These are phyloP conservation scores for Yarrowia porcina DNA, from an alignment of 805 yeast species.

Conservation along the genomic window DNA sequence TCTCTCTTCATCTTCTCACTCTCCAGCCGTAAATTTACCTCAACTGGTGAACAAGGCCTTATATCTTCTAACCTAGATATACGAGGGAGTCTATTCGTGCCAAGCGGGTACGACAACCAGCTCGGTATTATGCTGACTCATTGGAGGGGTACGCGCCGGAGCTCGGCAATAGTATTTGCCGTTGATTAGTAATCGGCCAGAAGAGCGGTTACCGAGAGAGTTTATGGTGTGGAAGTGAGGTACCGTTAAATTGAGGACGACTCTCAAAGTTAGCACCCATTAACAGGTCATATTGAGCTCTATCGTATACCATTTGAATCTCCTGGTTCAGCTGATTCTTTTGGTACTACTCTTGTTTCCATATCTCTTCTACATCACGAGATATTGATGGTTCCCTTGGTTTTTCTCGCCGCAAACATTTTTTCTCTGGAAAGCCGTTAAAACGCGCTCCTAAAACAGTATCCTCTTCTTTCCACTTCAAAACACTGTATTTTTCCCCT, in stretches of 20 bases:
- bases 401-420: no score
- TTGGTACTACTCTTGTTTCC: not conserved
- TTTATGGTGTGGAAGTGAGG: no score
- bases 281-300: not conserved
- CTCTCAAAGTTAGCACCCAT: no score
- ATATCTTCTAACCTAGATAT: constrained; percentile 11
- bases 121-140: not conserved
- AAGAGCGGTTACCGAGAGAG: no score
- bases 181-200: not conserved
- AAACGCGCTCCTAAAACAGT: no score
- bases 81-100: constrained; percentile 7
- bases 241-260: no score
- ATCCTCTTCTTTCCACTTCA: no score
- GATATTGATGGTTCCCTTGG: no score
- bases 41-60: not conserved
- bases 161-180: not conserved
- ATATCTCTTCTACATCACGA: not conserved
- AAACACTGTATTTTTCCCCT: not conserved
- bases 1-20: no score
- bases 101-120: not conserved
- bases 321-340: not conserved
- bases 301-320: not conserved
- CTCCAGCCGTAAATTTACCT: not conserved
- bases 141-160: not conserved
- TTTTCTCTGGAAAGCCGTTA: no score